These are phyloP conservation scores for Shiraia sp. DNA, from an alignment of 2,329 filamentous ascomycete genomes.

Conservation along the genomic window DNA sequence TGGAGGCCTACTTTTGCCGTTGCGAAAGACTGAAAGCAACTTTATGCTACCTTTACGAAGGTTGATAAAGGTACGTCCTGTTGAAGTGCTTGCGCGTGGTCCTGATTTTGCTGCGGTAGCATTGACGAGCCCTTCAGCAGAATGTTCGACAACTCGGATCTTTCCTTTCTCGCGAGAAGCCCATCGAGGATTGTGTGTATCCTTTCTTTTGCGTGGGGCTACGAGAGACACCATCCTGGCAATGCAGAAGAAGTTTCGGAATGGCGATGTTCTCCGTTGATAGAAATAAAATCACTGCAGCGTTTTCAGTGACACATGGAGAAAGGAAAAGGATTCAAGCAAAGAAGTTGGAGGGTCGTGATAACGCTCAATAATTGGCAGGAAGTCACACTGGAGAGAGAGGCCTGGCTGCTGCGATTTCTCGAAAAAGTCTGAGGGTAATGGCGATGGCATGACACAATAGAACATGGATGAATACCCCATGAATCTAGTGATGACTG, in stretches of 20 bases:
- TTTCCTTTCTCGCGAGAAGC: slow-evolving; percentile 36
- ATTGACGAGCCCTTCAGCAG: slow-evolving; percentile 12
- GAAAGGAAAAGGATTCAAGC: too few relatives aligned
- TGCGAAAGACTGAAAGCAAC: slow-evolving; percentile 42
- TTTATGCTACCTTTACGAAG: slow-evolving; percentile 37
- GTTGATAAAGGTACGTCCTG: slow-evolving; percentile 29
- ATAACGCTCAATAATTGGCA: too few relatives aligned
- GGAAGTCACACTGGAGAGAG: too few relatives aligned
- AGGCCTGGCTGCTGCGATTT: too few relatives aligned
- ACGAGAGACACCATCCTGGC: slow-evolving; percentile 38
- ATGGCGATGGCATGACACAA: too few relatives aligned
- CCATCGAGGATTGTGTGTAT: slow-evolving; percentile 19
- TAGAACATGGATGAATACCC: too few relatives aligned
- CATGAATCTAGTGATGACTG: too few relatives aligned
- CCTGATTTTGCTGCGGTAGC: slow-evolving; percentile 16
- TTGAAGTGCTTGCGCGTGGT: slow-evolving; percentile 19
- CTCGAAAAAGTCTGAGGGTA: too few relatives aligned
- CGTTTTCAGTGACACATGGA: too few relatives aligned
- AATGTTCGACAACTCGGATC: slow-evolving; percentile 36
- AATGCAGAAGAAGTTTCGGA: not conserved
- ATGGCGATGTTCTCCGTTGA: not conserved
- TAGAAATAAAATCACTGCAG: slow-evolving; percentile 3
- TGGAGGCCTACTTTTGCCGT: slow-evolving; percentile 28
- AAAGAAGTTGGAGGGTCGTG: too few relatives aligned
- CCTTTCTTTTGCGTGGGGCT: slow-evolving; percentile 37